phyloP scores from a whole-genome alignment of 768 basidiomycete genomes.

The Piloderma croceum region DNA sequence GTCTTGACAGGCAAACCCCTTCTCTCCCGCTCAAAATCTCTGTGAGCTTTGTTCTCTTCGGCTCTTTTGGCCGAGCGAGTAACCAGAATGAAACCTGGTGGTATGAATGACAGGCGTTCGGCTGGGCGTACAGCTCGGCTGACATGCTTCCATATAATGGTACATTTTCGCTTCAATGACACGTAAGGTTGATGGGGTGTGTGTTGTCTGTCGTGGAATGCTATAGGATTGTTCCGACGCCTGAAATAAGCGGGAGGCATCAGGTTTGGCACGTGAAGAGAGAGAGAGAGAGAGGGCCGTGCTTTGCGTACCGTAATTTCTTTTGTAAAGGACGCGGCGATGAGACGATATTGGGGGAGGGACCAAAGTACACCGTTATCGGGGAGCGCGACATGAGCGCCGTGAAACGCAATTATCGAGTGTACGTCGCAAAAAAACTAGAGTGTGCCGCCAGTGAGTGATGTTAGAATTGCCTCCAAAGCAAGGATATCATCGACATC shows the following conservation, averaged over 20 bases:
- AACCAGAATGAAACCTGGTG: slow-evolving; percentile 27
- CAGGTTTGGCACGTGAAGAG: not conserved
- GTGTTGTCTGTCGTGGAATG: not conserved
- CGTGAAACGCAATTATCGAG: too few species aligned
- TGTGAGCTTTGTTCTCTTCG: too few species aligned
- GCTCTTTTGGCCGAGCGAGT: slow-evolving; percentile 4
- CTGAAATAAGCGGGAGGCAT: not conserved
- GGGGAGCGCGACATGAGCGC: too few species aligned
- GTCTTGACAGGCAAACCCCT: too few species aligned
- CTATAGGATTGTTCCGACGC: not conserved
- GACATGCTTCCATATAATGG: slow-evolving; percentile 27
- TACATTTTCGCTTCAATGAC: slow-evolving; percentile 20
- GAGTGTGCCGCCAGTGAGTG: too few species aligned
- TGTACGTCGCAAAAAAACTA: too few species aligned
- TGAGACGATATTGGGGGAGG: not conserved
- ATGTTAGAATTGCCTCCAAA: too few species aligned
- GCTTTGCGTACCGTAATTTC: slow-evolving; percentile 2
- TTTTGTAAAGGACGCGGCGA: slow-evolving; percentile 1
- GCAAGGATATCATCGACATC: too few species aligned
- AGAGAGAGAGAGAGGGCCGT: not conserved
- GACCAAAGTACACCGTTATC: too few species aligned
- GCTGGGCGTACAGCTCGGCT: slow-evolving; percentile 20
- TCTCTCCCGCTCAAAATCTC: too few species aligned
- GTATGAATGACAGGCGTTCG: slow-evolving; percentile 30
- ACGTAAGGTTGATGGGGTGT: not conserved